Conservation (phyloP, 768 basidiomycete species). For the Pleurotus giganteus region DNA sequence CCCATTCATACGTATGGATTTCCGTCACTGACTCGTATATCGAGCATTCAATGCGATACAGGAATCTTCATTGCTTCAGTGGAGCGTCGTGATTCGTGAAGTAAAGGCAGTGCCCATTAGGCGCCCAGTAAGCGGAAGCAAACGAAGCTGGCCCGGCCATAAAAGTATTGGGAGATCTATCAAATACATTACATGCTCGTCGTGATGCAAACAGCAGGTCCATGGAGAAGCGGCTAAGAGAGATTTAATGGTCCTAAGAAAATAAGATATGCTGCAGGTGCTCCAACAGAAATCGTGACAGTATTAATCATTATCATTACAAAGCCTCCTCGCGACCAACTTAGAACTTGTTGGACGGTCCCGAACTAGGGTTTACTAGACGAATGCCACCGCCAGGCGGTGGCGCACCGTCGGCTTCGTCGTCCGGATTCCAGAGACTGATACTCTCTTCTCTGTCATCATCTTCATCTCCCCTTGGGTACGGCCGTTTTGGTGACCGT, state of each 20-base stretch:
- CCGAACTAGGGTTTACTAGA: slow-evolving; percentile 31
- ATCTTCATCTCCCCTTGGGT: slow-evolving; percentile 45
- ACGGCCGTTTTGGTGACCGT: slow-evolving; percentile 37
- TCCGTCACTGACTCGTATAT: too few relatives aligned
- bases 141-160: not conserved
- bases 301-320: not conserved
- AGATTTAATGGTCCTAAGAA: not conserved
- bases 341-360: slow-evolving; percentile 17
- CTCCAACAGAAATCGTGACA: not conserved
- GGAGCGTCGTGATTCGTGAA: too few relatives aligned
- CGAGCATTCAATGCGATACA: too few relatives aligned
- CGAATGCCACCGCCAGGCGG: slow-evolving; percentile 31
- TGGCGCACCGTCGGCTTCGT: slow-evolving; percentile 23
- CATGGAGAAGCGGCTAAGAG: not conserved
- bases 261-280: not conserved
- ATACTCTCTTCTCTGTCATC: slow-evolving; percentile 64
- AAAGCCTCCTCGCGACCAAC: not conserved
- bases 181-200: not conserved
- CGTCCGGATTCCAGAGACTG: slow-evolving; percentile 43
- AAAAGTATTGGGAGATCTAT: not conserved
- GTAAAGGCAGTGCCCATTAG: too few relatives aligned
- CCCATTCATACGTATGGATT: too few relatives aligned
- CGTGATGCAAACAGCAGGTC: not conserved
- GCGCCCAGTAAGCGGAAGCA: too few relatives aligned
- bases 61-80: too few relatives aligned